These are phyloP conservation scores for Suhomyces sp. DNA, from an alignment of 805 yeast species.

Conservation along the genomic window DNA sequence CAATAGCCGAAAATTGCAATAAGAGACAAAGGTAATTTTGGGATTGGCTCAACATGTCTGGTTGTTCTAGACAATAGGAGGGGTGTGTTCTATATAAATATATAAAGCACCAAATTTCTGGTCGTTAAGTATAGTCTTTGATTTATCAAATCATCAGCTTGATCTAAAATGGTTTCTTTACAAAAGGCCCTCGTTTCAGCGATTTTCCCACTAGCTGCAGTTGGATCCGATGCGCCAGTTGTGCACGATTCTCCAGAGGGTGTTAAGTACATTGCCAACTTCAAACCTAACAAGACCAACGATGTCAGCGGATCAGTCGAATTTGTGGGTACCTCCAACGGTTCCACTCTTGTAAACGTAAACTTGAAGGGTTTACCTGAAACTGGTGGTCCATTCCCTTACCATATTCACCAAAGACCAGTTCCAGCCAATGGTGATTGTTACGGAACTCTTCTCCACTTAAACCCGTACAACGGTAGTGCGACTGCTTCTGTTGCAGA, in stretches of 20 bases:
- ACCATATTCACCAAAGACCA: slow-evolving; percentile 37
- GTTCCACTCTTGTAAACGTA: slow-evolving; percentile 32
- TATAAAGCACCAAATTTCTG: not conserved
- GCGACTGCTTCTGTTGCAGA: slow-evolving; percentile 21
- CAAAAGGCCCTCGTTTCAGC: slow-evolving; percentile 3
- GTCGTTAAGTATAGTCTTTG: not conserved
- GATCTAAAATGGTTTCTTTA: slow-evolving; percentile 10
- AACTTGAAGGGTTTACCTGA: slow-evolving; percentile 31
- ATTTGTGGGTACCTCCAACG: slow-evolving; percentile 29
- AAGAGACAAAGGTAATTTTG: not conserved
- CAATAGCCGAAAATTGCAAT: not conserved
- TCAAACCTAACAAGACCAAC: slow-evolving; percentile 15
- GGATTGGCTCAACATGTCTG: not conserved
- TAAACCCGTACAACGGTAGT: slow-evolving; percentile 39
- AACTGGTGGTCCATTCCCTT: slow-evolving; percentile 37
- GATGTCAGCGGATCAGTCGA: slow-evolving; percentile 27
- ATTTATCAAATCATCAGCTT: not conserved
- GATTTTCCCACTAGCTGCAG: slow-evolving; percentile 14
- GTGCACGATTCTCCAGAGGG: slow-evolving; percentile 29
- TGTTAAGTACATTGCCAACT: slow-evolving; percentile 27
- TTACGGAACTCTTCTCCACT: slow-evolving; percentile 33
- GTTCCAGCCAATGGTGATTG: slow-evolving; percentile 35
- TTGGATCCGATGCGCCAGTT: slow-evolving; percentile 23
- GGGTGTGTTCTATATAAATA: not conserved
- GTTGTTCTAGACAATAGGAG: not conserved